A percentile compares a stretch with the other conserved stretches of the same genome.
phyloP scores from a whole-genome alignment of 75 land plant genomes.

The Pinus taeda region DNA sequence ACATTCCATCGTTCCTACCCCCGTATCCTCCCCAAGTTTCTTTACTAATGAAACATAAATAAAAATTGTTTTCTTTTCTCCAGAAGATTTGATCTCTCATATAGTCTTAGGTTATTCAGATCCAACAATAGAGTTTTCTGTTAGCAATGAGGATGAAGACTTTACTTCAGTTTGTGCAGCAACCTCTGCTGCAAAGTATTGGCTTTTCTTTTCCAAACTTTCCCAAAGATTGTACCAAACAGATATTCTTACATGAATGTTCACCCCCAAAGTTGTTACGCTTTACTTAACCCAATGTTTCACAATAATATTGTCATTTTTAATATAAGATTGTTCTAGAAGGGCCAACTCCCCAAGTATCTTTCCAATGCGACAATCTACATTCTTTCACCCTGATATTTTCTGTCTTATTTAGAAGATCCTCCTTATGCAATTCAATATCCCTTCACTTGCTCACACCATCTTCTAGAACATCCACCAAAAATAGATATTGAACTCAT shows the following conservation, averaged over 20 bases:
- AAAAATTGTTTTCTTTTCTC: slow-evolving; percentile 44
- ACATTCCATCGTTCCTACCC: slow-evolving; percentile 99
- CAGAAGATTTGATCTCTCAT: slow-evolving; percentile 30
- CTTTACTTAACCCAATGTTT: slow-evolving; percentile 84
- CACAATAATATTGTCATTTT: slow-evolving; percentile 77
- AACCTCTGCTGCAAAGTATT: slow-evolving; percentile 94
- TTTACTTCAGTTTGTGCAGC: slow-evolving; percentile 90
- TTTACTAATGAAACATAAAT: slow-evolving; percentile 82
- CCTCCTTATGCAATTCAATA: slow-evolving; percentile 93
- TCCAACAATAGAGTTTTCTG: slow-evolving; percentile 17
- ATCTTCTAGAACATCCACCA: slow-evolving; percentile 87
- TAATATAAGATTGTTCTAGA: slow-evolving; percentile 89
- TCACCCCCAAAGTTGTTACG: slow-evolving; percentile 85
- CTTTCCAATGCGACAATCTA: slow-evolving; percentile 87
- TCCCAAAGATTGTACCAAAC: slow-evolving; percentile 86
- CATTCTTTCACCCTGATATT: slow-evolving; percentile 78
- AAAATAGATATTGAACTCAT: slow-evolving; percentile 69
- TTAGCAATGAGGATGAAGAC: slow-evolving; percentile 10
- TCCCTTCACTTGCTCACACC: slow-evolving; percentile 73
- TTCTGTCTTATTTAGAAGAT: slow-evolving; percentile 77
- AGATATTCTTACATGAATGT: slow-evolving; percentile 89
- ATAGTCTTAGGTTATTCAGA: background rate
- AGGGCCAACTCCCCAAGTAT: slow-evolving; percentile 78
- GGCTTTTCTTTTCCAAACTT: slow-evolving; percentile 87
- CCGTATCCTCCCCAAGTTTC: slow-evolving; percentile 92